These are phyloP conservation scores for Spathaspora hagerdaliae DNA, from an alignment of 805 yeast species.

Conservation along the genomic window DNA sequence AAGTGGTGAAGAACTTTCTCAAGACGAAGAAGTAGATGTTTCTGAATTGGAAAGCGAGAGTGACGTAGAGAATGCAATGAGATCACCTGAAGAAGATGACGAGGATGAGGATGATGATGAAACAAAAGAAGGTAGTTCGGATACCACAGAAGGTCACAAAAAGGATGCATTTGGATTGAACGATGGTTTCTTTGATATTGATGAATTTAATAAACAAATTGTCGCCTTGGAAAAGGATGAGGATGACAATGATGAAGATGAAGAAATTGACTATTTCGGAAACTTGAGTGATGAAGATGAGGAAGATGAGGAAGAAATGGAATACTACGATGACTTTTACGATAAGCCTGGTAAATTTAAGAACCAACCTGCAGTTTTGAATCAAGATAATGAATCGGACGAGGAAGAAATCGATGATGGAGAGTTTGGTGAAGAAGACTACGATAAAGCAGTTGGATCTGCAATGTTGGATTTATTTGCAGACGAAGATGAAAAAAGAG, in stretches of 20 bases:
- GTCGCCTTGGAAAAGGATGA: constrained; percentile 47
- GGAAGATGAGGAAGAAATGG: constrained; percentile 51
- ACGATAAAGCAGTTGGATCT: constrained; percentile 54
- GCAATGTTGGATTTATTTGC: constrained; percentile 64
- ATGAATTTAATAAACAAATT: constrained; percentile 76
- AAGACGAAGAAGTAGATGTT: not conserved
- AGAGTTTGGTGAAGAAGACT: constrained; percentile 48
- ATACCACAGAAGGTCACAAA: constrained; percentile 10
- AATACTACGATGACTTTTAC: constrained; percentile 66
- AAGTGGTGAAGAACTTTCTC: constrained; percentile 11
- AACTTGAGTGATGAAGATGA: constrained; percentile 31
- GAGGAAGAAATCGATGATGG: constrained; percentile 32
- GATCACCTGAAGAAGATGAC: constrained; percentile 14
- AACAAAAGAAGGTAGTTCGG: constrained; percentile 11
- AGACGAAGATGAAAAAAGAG: constrained; percentile 34
- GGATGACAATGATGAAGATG: constrained; percentile 26
- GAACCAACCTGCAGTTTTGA: constrained; percentile 5
- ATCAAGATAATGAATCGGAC: constrained; percentile 21
- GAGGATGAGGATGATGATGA: constrained; percentile 11
- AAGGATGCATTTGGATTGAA: constrained; percentile 66
- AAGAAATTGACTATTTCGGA: constrained; percentile 37
- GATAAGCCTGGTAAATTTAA: constrained; percentile 36
- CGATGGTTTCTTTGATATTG: constrained; percentile 81
- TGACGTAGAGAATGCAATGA: constrained; percentile 16
- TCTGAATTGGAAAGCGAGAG: constrained; percentile 1